Conservation (phyloP, 129 eudicot genomes). For the Calendula officinalis region DNA sequence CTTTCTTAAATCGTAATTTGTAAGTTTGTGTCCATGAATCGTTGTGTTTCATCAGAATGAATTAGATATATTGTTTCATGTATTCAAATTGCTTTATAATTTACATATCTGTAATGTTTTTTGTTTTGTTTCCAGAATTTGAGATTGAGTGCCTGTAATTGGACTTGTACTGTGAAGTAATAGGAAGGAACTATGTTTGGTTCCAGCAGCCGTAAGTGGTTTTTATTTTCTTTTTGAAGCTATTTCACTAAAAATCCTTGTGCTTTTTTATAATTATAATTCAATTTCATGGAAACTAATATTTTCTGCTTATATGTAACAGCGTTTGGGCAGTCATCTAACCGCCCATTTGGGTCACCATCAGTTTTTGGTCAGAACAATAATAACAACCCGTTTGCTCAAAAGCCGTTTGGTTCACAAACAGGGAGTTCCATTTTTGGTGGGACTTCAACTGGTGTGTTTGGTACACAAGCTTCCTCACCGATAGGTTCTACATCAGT, state of each 20-base stretch:
- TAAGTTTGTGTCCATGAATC: background rate
- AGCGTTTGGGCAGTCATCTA: conserved; percentile 96
- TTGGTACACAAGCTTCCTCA: conserved; percentile 77
- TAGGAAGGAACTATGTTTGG: conserved; percentile 27
- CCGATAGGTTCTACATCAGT: conserved; percentile 26
- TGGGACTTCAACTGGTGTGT: conserved; percentile 90
- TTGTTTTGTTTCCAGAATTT: conserved; percentile 6
- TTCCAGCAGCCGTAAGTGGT: conserved; percentile 30
- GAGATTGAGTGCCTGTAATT: conserved; percentile 12
- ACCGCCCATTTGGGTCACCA: conserved; percentile 80
- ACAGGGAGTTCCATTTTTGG: conserved; percentile 86
- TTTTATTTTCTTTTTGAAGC: background rate
- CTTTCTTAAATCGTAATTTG: conserved; percentile 11
- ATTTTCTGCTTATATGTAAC: conserved; percentile 20
- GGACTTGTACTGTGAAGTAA: conserved; percentile 18
- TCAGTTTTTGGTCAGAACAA: conserved; percentile 79
- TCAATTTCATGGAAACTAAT: background rate
- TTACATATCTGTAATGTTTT: background rate
- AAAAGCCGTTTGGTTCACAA: conserved; percentile 85
- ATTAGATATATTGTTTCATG: conserved; percentile 11
- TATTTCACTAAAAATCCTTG: background rate
- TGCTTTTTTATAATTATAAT: conserved; percentile 11
- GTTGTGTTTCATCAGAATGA: conserved; percentile 7
- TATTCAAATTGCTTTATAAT: conserved; percentile 1
- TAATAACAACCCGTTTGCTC: conserved; percentile 77